Evolutionary conservation across 345 rosid genomes (phyloP).

Genomic region (Citrus cavaleriei): DNA sequence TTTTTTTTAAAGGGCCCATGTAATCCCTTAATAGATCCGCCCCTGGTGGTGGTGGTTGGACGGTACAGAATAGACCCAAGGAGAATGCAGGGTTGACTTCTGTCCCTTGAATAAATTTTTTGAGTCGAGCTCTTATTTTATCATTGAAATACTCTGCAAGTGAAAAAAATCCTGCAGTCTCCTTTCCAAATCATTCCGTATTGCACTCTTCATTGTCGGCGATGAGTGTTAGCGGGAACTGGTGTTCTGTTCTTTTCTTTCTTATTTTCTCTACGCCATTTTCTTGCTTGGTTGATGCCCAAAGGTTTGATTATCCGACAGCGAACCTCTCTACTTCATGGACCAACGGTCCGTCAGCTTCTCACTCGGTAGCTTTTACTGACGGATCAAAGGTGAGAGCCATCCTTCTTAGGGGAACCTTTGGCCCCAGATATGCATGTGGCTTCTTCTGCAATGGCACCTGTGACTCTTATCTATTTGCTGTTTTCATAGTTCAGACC

Average conservation of each 20-base stretch:
- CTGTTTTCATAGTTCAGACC: no score
- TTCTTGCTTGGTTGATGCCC: not conserved
- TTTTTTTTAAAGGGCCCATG: no score
- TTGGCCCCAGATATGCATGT: no score
- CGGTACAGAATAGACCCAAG: no score
- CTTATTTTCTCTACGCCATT: not conserved
- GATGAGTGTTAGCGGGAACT: not conserved
- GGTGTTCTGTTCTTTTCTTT: not conserved
- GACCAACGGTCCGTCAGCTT: constrained; percentile 2
- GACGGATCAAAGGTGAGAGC: no score
- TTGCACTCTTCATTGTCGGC: not conserved
- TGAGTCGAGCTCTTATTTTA: not conserved
- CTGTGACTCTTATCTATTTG: no score
- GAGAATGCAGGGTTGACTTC: not conserved
- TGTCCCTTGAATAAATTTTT: not conserved
- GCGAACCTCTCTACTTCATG: constrained; percentile 25
- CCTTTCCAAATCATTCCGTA: not conserved
- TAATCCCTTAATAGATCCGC: no score
- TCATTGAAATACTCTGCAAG: not conserved
- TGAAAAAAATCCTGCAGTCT: not conserved
- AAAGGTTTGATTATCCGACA: constrained; percentile 16
- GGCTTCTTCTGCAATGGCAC: no score
- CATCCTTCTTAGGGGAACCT: no score
- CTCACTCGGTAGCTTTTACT: not conserved
- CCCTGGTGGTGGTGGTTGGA: no score